Percentiles rank a stretch among this genome's conserved stretches.
Evolutionary conservation across 2,329 filamentous ascomycete species (phyloP).

Genomic region (Apiospora rasikravindrae): DNA sequence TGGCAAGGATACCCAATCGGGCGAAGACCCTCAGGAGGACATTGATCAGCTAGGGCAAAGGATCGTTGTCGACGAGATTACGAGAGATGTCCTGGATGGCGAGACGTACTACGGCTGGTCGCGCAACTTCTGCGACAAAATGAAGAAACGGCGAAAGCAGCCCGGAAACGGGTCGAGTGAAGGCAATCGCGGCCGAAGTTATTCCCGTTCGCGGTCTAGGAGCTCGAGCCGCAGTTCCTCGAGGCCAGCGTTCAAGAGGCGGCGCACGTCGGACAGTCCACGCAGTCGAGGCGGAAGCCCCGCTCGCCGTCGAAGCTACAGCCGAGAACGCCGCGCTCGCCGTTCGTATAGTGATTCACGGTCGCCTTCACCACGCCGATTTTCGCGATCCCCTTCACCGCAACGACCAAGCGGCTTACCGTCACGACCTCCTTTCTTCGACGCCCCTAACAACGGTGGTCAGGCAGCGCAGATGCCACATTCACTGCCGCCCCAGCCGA

Average conservation of each 20-base stretch:
- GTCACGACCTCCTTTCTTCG: not conserved
- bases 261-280: conserved; percentile 43
- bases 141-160: conserved; percentile 64
- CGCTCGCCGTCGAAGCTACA: conserved; percentile 28
- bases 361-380: conserved; percentile 35
- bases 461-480: not conserved
- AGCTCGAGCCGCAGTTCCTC: conserved; percentile 43
- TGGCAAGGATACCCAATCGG: conserved; percentile 50
- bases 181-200: conserved; percentile 36
- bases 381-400: conserved; percentile 27
- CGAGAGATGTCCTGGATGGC: conserved; percentile 66
- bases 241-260: conserved; percentile 46
- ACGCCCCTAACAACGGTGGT: not conserved
- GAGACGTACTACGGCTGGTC: conserved; percentile 93
- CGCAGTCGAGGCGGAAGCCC: conserved; percentile 32
- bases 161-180: conserved; percentile 27
- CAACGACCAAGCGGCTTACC: conserved; percentile 23
- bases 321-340: conserved; percentile 31
- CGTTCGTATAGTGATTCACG: conserved; percentile 38
- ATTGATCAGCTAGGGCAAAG: conserved; percentile 78
- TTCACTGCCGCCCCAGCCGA: not conserved
- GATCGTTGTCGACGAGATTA: conserved; percentile 68
- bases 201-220: conserved; percentile 41
- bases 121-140: conserved; percentile 77
- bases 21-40: conserved; percentile 59